Percentiles rank a stretch among this genome's conserved stretches.
Evolutionary conservation across 352 stramenopile genomes (phyloP).

Genomic region (Blastocystis sp.): DNA sequence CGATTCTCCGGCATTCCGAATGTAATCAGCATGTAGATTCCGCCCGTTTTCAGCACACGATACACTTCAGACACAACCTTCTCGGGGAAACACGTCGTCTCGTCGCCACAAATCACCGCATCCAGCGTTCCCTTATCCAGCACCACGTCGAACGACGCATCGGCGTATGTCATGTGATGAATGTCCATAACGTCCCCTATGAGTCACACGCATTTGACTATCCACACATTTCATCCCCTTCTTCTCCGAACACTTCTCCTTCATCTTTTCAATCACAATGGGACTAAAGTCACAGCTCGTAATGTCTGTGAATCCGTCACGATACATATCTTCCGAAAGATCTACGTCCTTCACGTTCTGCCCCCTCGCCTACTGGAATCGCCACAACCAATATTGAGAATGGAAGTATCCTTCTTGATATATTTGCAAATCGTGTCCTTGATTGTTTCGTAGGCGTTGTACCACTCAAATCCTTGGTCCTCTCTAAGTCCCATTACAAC

Average conservation of each 20-base stretch:
- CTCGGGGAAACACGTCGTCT: conserved; percentile 4
- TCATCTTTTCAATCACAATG: conserved; percentile 66
- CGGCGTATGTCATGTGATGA: conserved; percentile 61
- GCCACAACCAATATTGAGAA: conserved; percentile 66
- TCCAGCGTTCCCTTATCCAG: conserved; percentile 68
- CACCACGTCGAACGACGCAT: conserved; percentile 58
- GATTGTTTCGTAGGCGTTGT: conserved; percentile 37
- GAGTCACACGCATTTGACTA: background rate
- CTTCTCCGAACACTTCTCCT: conserved; percentile 55
- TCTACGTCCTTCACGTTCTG: background rate
- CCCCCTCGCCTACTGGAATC: conserved; percentile 43
- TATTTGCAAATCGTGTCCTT: conserved; percentile 41
- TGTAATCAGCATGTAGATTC: conserved; percentile 48
- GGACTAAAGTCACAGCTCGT: conserved; percentile 58
- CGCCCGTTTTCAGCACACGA: conserved; percentile 49
- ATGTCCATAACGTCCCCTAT: conserved; percentile 69
- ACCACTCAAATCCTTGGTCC: conserved; percentile 59
- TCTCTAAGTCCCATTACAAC: conserved; percentile 35
- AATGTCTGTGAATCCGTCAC: conserved; percentile 61
- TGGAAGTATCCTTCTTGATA: conserved; percentile 67
- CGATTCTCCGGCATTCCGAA: conserved; percentile 68
- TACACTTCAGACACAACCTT: conserved; percentile 51
- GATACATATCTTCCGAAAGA: conserved; percentile 67
- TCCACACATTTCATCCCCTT: conserved; percentile 60
- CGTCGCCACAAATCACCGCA: conserved; percentile 67